These are phyloP conservation scores for Candida broadrunensis DNA, from an alignment of 805 yeast genomes.

Conservation along the genomic window DNA sequence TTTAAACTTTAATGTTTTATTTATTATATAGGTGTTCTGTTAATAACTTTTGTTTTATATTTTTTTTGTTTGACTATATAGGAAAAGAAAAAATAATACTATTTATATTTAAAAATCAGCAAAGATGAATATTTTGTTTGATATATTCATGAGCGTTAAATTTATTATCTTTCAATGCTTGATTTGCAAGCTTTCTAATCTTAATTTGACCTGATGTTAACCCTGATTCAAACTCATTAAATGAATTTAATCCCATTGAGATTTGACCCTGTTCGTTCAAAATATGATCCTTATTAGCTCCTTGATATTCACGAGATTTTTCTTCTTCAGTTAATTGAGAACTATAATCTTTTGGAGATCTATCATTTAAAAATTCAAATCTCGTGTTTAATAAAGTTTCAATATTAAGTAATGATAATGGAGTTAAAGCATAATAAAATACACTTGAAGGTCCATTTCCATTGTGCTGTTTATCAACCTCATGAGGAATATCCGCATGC, in stretches of 20 bases:
- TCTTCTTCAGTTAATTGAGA: slow-evolving; percentile 13
- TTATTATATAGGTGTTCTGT: no score
- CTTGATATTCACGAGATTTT: slow-evolving; percentile 16
- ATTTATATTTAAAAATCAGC: not conserved
- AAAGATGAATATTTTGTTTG: not conserved
- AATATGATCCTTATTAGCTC: slow-evolving; percentile 13
- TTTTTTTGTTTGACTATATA: not conserved
- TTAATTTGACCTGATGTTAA: slow-evolving; percentile 21
- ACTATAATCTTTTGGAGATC: slow-evolving; percentile 11
- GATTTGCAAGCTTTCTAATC: slow-evolving; percentile 21
- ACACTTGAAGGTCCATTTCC: slow-evolving; percentile 39
- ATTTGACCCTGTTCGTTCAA: slow-evolving; percentile 13
- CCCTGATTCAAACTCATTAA: slow-evolving; percentile 15
- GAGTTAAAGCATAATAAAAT: slow-evolving; percentile 34
- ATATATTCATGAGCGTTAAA: not conserved
- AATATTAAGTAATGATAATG: slow-evolving; percentile 19
- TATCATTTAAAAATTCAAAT: slow-evolving; percentile 7
- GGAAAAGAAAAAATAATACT: no score
- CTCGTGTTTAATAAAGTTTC: slow-evolving; percentile 12
- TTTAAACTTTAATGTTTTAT: no score
- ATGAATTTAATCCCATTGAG: slow-evolving; percentile 23
- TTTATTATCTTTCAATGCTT: slow-evolving; percentile 8
- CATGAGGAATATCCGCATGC: slow-evolving; percentile 43
- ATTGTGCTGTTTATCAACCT: slow-evolving; percentile 34
- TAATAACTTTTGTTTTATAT: not conserved